Base-by-base conservation (phyloP, 805 yeast genomes). In the Candida dajiaensis region DNA sequence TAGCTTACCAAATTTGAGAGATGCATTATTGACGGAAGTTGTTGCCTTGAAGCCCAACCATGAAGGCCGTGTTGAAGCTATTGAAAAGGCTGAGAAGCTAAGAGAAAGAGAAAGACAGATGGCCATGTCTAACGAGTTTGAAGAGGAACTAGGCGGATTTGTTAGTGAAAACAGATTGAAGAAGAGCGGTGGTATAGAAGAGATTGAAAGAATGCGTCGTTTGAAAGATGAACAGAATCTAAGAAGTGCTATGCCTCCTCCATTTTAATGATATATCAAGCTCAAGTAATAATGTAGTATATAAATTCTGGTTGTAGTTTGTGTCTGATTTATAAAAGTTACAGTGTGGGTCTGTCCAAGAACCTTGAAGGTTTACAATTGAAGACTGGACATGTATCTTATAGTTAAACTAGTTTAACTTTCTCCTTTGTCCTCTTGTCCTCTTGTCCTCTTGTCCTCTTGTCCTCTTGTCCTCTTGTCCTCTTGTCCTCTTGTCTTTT, bases 181-280 rank as follows among this genome's bases (percentile, higher is more conserved):
- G 59, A 84, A 80, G 52, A 78, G 89, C 18, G 97, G 97, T 6
- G 97, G 98, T 1, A 76, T 89, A 19, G 95, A 86, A 50, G 97
- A 89, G 56, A 69, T 87, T 19, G 98, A 92, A 55, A 71, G 87
- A 49, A 54, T 72, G 42, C 72, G 97, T 48, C 73, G 71, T 54
- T 67, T 74, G 50, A 82, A 86, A 52, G 95, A 89, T 64, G 80
- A 75, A 45, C 83, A 83, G 54, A 85, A 85, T 56, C 67, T 89
- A 50, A 80, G 81, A 55, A 76, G 71, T 19, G 69, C 66, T 22
- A 72, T 73, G 52, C 69, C 67, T 10, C 61, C 63, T 5, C 44
- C 45, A 15, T 61, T 54, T 43, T 62, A 45, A 41, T n/a, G 36
- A n/a, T 33, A 33, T 18, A 33, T 33, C 18, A 33, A 16, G 36